phyloP scores from a whole-genome alignment of 2,329 filamentous ascomycete genomes.

The Botryotinia calthae region DNA sequence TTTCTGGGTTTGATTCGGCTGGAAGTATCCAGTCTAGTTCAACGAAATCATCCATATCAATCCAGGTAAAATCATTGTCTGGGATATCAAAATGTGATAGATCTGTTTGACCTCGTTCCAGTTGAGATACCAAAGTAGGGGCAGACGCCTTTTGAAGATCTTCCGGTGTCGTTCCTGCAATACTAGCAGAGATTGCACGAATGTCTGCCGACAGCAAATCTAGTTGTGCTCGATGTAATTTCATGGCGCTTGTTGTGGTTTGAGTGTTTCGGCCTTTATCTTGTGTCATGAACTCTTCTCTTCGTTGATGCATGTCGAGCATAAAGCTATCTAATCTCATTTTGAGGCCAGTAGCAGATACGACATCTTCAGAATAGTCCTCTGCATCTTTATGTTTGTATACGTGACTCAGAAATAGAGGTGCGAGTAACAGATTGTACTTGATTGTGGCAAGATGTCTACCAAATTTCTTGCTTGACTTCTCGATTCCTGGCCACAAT shows the following conservation, averaged over 20 bases:
- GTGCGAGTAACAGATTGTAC: slow-evolving; percentile 89
- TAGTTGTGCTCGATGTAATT: slow-evolving; percentile 90
- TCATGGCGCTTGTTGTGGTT: slow-evolving; percentile 85
- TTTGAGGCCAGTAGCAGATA: slow-evolving; percentile 94
- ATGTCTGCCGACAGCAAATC: slow-evolving; percentile 91
- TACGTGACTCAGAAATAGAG: slow-evolving; percentile 91
- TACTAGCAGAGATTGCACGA: slow-evolving; percentile 86
- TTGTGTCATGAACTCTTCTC: slow-evolving; percentile 84
- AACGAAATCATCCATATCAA: slow-evolving; percentile 99
- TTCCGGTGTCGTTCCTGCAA: slow-evolving; percentile 75
- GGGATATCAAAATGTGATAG: slow-evolving; percentile 92
- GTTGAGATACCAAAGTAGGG: slow-evolving; percentile 50
- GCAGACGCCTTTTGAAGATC: slow-evolving; percentile 63
- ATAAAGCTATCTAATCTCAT: slow-evolving; percentile 95
- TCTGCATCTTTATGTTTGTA: slow-evolving; percentile 98
- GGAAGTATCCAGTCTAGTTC: slow-evolving; percentile 96
- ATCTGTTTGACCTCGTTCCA: slow-evolving; percentile 60
- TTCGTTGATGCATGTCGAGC: slow-evolving; percentile 89
- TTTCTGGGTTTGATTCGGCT: slow-evolving; percentile 84
- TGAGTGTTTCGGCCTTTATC: slow-evolving; percentile 74
- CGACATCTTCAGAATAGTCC: slow-evolving; percentile 72
- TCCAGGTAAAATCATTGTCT: slow-evolving; percentile 93
- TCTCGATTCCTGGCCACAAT: slow-evolving; percentile 88
- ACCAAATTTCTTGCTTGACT: slow-evolving; percentile 98
- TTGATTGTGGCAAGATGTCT: slow-evolving; percentile 98